These are phyloP conservation scores for Ophiostoma quercus DNA, from an alignment of 2,329 filamentous ascomycete species.

Conservation along the genomic window DNA sequence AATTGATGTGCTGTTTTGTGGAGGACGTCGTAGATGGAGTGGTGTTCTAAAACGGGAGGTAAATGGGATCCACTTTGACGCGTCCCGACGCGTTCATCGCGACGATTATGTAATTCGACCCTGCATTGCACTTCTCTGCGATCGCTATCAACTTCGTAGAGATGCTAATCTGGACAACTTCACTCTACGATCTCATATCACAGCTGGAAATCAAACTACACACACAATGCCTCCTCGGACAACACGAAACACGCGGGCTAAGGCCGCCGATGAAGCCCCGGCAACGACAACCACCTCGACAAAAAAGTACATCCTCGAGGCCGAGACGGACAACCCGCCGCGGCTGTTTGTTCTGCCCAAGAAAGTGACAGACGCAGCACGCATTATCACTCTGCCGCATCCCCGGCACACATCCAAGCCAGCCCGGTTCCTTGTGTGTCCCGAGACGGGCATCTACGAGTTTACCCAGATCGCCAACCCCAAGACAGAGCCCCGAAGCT, in stretches of 20 bases:
- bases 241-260: slow-evolving; percentile 43
- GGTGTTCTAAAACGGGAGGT: neutral
- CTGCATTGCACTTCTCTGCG: no score
- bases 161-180: neutral
- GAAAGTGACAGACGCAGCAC: slow-evolving; percentile 48
- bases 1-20: slow-evolving; percentile 10
- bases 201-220: neutral
- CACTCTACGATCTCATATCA: neutral
- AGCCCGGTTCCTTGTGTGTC: slow-evolving; percentile 58
- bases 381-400: slow-evolving; percentile 56
- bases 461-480: slow-evolving; percentile 55
- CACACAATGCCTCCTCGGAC: slow-evolving; percentile 8
- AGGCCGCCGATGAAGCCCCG: slow-evolving; percentile 33
- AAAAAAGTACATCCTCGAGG: slow-evolving; percentile 40
- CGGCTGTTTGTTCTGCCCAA: slow-evolving; percentile 58
- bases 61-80: neutral
- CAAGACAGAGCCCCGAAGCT: slow-evolving; percentile 53
- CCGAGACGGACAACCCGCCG: slow-evolving; percentile 42
- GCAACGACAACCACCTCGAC: slow-evolving; percentile 28
- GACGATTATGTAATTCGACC: slow-evolving; percentile 6
- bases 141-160: no score
- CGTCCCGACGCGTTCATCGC: slow-evolving; percentile 10
- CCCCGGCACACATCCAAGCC: slow-evolving; percentile 49
- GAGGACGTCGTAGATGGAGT: neutral
- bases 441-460: slow-evolving; percentile 58